These are phyloP conservation scores for Ophiostoma sp. DNA, from an alignment of 2,329 filamentous ascomycete species.

Conservation along the genomic window DNA sequence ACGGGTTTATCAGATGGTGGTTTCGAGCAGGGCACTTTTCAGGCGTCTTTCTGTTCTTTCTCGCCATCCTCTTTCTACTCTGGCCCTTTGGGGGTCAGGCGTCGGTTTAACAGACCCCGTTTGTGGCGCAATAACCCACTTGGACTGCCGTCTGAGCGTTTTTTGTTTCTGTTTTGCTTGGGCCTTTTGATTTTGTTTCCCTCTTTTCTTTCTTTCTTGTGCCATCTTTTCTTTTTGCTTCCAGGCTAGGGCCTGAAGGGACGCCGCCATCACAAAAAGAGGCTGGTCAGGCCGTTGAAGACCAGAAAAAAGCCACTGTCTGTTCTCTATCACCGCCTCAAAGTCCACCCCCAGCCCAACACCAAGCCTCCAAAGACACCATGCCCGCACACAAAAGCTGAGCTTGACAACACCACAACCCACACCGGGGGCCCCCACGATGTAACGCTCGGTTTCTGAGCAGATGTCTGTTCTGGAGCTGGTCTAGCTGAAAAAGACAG, in stretches of 20 bases:
- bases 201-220: not conserved
- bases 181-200: not conserved
- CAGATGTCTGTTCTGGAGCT: not conserved
- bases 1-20: not conserved
- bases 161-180: not conserved
- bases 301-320: not conserved
- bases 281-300: not conserved
- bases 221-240: not conserved
- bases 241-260: not conserved
- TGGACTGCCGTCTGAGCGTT: not conserved
- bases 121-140: conserved; percentile 10
- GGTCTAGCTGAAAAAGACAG: not conserved
- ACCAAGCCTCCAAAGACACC: not conserved
- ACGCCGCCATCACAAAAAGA: not conserved
- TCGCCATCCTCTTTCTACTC: not conserved
- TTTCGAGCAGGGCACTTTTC: not conserved
- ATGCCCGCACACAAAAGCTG: not conserved
- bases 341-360: not conserved
- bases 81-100: not conserved
- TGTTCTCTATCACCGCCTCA: not conserved
- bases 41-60: not conserved
- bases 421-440: not conserved
- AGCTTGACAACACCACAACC: not conserved
- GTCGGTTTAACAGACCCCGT: not conserved
- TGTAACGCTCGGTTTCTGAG: conserved; percentile 12